Evolutionary conservation across 495 filamentous ascomycete genomes (phyloP), one percentile per base, ranked within the genome.

Genomic region (Lasiosphaeria ovina): DNA sequence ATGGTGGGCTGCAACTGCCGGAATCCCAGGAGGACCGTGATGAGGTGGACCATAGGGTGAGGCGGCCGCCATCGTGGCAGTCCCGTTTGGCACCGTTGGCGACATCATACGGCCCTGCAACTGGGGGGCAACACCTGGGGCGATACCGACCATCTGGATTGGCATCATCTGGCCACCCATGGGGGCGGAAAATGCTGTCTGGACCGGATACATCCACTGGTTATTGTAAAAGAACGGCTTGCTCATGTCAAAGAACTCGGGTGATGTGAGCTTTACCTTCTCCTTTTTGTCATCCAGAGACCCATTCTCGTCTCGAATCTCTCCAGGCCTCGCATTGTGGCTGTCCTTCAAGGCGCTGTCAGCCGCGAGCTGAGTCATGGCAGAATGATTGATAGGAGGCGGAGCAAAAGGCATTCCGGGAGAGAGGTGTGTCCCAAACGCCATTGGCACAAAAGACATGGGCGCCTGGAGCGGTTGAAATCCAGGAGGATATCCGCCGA

Each of bases 181-280:
- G 5, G 55, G 11, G 3, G 57, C 48, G 9, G 65, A 59, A 42
- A 69, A 67, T 31, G 65, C 48, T 6, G 62, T 44, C 8, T 67
- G 53, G n/a, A 76, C 48, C 1, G 80, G 80, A 44, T 76, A 78
- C n/a, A 82, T 66, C 45, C 78, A 57, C 35, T 82, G 77, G 48
- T 78, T 78, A 57, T 82, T 82, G 68, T 71, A 70, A 50, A 74
- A 72, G 59, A 77, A 79, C 0, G 79, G 78, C 58, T 74, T 74
- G 47, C 69, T 75, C 10, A 66, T 66, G 44, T 82, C 79, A 34
- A 78, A 76, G 54, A 77, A 68, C 57, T 76, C 75, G 7, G 75
- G 76, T n/a, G 73, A 71, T 2, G 76, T 69, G 35, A 79, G 66
- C 63, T 76, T 79, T 42, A 77, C 69, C 35, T 73, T 69, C 36